Base-by-base conservation (phyloP, 139 green algal genomes). In the Chlamydomonas incerta region DNA sequence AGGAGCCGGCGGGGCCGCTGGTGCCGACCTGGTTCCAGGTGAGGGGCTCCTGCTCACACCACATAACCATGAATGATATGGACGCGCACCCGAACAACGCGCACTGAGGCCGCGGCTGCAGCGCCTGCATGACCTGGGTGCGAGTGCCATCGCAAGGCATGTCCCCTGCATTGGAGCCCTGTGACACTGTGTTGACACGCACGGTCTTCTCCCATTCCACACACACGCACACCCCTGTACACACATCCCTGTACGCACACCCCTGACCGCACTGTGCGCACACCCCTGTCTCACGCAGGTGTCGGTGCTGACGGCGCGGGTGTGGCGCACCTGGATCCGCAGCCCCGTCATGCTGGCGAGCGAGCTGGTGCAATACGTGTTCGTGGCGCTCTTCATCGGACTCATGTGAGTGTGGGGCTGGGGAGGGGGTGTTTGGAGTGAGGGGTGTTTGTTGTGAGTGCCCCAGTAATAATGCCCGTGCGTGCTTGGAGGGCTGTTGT, bases 311-410 rank as follows among this genome's bases (percentile, higher is more conserved):
- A 65, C 41, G 0, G 15, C 1, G 28, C 82, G 87, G 35, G 80
- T 55, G 17, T 66, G 80, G 70, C 68, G 70, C 35, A 85, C 80
- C 29, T 91, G 87, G 87, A 57, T 88, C 13, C 82, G 87, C 37
- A 88, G 75, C 69, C 87, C 87, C n/a, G 46, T 76, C 74, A 88
- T 91, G 82, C 62, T 91, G 34, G 24, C 29, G 6, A 66, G 41
- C 63, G 87, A 91, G 82, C 72, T 89, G 29, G 62, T 89, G 65
- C 80, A 91, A 83, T 91, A 89, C 77, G 17, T 82, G 3, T 89
- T 88, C 68, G 76, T 86, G 11, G 79, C 72, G 13, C 1, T 91
- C 0, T 89, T 91, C 74, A 57, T 91, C 0, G 88, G 76, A 0
- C 62, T 88, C 41, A 70, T 82, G 62, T 82, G 41, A 50, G 41